A percentile compares a stretch with the other conserved stretches of the same genome.
Evolutionary conservation across 2,329 filamentous ascomycete species (phyloP).

Genomic region (Nectriaceae sp.): DNA sequence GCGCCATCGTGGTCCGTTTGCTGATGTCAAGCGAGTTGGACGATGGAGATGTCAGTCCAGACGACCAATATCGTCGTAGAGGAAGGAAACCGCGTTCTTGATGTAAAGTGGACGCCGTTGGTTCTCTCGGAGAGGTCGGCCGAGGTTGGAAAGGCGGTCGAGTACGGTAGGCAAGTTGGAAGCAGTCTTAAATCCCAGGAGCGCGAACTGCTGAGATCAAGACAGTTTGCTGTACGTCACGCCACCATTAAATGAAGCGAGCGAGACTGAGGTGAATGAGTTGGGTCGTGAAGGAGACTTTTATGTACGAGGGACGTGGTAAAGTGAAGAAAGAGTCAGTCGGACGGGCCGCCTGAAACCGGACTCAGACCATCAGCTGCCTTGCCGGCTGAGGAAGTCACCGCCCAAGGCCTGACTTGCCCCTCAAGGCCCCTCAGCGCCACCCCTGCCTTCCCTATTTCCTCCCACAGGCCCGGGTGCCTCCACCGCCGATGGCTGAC

Average conservation of each 20-base stretch:
- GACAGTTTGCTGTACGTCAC: no score
- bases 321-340: not conserved
- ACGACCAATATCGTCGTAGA: not conserved
- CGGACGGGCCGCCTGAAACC: not conserved
- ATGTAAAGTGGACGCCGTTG: not conserved
- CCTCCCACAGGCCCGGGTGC: not conserved
- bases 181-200: no score
- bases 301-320: not conserved
- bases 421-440: not conserved
- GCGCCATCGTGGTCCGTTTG: slow-evolving; percentile 43
- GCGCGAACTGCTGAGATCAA: no score
- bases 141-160: slow-evolving; percentile 31
- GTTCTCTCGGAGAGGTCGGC: slow-evolving; percentile 8
- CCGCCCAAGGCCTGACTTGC: not conserved
- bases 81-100: slow-evolving; percentile 7
- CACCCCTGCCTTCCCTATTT: not conserved
- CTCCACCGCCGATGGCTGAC: not conserved
- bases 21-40: no score
- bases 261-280: no score
- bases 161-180: slow-evolving; percentile 16
- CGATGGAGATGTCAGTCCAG: not conserved
- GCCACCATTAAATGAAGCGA: no score
- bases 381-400: not conserved
- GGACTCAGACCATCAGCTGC: not conserved
- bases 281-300: not conserved